These are phyloP conservation scores for Aristolochia fimbriata DNA, from an alignment of 164 flowering plant species.

Conservation along the genomic window DNA sequence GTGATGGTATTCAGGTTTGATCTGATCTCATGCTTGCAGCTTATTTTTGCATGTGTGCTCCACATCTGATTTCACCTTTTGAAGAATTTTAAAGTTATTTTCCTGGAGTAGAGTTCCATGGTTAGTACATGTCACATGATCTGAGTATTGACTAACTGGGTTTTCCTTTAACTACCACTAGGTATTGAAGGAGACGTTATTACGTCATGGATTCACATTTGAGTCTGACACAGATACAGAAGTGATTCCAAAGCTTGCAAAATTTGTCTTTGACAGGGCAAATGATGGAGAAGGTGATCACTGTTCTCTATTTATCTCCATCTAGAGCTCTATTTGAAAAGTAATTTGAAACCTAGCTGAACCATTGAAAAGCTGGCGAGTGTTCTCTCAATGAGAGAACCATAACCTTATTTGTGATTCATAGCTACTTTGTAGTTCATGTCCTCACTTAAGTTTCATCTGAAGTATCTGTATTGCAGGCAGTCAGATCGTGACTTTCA, in stretches of 20 bases:
- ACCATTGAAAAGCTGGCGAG: too few species aligned
- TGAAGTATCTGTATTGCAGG: conserved; percentile 39
- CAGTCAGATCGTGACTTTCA: conserved; percentile 63
- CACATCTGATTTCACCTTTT: too few species aligned
- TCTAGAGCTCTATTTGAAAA: background rate
- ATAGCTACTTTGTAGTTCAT: too few species aligned
- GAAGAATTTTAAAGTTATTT: too few species aligned
- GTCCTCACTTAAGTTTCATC: conserved; percentile 4
- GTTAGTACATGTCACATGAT: too few species aligned
- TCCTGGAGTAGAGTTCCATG: too few species aligned
- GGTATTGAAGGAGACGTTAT: conserved; percentile 82
- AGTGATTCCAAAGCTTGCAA: conserved; percentile 99
- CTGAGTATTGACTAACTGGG: background rate
- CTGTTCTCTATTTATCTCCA: background rate
- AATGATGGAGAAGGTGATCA: conserved; percentile 60
- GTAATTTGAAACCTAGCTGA: background rate
- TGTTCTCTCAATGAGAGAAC: background rate
- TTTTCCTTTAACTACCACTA: conserved; percentile 12
- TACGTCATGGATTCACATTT: conserved; percentile 86
- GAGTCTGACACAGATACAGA: conserved; percentile 98
- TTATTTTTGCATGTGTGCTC: too few species aligned
- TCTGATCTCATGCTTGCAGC: too few species aligned
- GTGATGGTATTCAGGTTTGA: too few species aligned
- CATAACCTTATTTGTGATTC: background rate
- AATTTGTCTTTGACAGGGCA: conserved; percentile 84